These are phyloP conservation scores for Lepidium aucheri DNA, from an alignment of 345 rosid genomes.

Conservation along the genomic window DNA sequence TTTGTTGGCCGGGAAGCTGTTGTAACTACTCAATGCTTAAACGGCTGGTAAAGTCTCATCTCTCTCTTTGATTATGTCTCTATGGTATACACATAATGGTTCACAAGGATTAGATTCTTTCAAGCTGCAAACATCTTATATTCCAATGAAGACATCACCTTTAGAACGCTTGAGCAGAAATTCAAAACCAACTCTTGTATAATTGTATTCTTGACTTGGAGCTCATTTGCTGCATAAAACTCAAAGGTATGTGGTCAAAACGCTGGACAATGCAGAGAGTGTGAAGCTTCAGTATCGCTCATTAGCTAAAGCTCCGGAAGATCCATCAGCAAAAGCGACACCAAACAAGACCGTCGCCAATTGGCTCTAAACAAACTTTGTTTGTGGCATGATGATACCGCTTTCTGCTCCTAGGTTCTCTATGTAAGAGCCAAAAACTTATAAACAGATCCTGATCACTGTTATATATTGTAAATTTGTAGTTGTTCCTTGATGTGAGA, in stretches of 20 bases:
- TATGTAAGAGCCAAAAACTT: neutral
- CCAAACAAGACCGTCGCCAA: conserved; percentile 52
- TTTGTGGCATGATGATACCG: neutral
- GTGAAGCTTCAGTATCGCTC: conserved; percentile 95
- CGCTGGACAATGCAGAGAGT: conserved; percentile 90
- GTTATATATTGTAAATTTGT: conserved; percentile 14
- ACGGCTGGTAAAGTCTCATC: conserved; percentile 65
- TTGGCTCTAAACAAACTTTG: conserved; percentile 41
- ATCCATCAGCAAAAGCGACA: conserved; percentile 38
- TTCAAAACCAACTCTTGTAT: neutral
- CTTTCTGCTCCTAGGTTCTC: neutral
- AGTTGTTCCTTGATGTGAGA: neutral
- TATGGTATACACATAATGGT: neutral
- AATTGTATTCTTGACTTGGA: neutral
- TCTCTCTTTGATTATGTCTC: neutral
- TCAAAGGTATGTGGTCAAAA: conserved; percentile 91
- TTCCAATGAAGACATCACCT: neutral
- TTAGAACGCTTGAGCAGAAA: neutral
- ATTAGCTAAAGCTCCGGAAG: conserved; percentile 59
- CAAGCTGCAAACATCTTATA: neutral
- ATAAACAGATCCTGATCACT: neutral
- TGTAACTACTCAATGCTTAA: conserved; percentile 92
- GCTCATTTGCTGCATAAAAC: neutral
- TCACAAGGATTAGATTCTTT: neutral
- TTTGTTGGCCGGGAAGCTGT: conserved; percentile 97